Percentiles rank a stretch among this genome's conserved stretches.
Conservation (phyloP, 768 basidiomycete species). For the Leucosporidium yakuticum region DNA sequence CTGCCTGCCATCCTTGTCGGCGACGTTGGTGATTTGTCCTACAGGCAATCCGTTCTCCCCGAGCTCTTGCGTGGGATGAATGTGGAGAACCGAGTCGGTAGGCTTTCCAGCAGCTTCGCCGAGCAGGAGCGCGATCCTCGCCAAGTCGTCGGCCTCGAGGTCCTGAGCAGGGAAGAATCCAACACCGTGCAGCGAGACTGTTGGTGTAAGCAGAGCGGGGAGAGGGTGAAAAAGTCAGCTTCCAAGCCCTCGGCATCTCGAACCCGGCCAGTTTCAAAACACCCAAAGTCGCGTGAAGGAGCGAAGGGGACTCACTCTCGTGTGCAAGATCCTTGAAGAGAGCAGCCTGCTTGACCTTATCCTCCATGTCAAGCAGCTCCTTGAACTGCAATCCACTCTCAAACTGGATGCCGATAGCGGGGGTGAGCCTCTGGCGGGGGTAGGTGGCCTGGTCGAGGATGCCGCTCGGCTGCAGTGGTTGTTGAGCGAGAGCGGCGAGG, state of each 20-base stretch:
- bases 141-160: constrained; percentile 39
- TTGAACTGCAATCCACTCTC: constrained; percentile 7
- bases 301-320: too few relatives aligned
- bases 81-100: constrained; percentile 37
- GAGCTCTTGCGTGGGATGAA: constrained; percentile 41
- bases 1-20: constrained; percentile 31
- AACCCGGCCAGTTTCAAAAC: too few relatives aligned
- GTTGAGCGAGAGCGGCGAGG: background rate
- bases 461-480: constrained; percentile 7
- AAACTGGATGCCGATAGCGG: constrained; percentile 29
- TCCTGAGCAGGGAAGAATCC: constrained; percentile 45
- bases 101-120: constrained; percentile 42
- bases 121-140: constrained; percentile 37
- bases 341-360: constrained; percentile 12
- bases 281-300: too few relatives aligned
- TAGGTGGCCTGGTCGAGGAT: background rate
- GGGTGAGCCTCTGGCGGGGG: constrained; percentile 16
- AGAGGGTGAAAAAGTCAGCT: too few relatives aligned
- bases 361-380: constrained; percentile 19
- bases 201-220: background rate
- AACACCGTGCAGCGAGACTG: constrained; percentile 44
- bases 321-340: constrained; percentile 30
- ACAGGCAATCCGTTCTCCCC: constrained; percentile 41
- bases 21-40: constrained; percentile 40
- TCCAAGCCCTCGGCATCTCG: too few relatives aligned